These are phyloP conservation scores for Elongisporangium anandrum DNA, from an alignment of 352 stramenopile genomes.

Conservation along the genomic window DNA sequence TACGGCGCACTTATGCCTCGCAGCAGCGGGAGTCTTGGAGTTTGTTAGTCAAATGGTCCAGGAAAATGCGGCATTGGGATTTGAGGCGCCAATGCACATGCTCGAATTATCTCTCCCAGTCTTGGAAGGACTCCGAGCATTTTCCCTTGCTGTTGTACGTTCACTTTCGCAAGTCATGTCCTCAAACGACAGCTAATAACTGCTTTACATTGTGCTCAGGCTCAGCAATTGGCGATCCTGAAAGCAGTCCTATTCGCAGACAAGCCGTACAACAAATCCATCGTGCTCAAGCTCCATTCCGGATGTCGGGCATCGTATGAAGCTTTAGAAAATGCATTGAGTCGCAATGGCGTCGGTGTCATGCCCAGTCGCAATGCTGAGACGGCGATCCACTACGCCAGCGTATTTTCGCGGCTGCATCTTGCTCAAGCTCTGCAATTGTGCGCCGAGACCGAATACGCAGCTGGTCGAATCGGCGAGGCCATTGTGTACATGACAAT, in stretches of 20 bases:
- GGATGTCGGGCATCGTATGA: slow-evolving; percentile 19
- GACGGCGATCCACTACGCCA: slow-evolving; percentile 17
- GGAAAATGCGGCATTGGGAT: slow-evolving; percentile 7
- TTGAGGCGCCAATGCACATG: slow-evolving; percentile 4
- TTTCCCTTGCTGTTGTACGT: slow-evolving; percentile 17
- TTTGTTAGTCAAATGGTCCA: slow-evolving; percentile 8
- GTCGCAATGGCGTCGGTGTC: slow-evolving; percentile 12
- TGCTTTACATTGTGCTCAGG: slow-evolving; percentile 15
- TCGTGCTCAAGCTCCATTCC: slow-evolving; percentile 35
- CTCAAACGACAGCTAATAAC: neutral
- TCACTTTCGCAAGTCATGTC: neutral
- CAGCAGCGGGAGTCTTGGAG: slow-evolving; percentile 15
- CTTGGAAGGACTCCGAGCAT: slow-evolving; percentile 8
- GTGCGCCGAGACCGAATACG: slow-evolving; percentile 16
- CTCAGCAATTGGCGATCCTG: slow-evolving; percentile 37
- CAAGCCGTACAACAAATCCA: slow-evolving; percentile 18
- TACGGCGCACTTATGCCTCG: slow-evolving; percentile 8
- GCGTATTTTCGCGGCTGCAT: slow-evolving; percentile 28
- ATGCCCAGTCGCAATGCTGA: slow-evolving; percentile 7
- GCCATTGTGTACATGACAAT: slow-evolving; percentile 20
- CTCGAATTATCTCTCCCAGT: slow-evolving; percentile 16
- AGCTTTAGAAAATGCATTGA: slow-evolving; percentile 9
- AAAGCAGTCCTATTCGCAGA: slow-evolving; percentile 24
- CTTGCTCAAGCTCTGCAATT: slow-evolving; percentile 20
- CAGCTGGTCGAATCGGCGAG: slow-evolving; percentile 13